phyloP scores from a whole-genome alignment of 768 basidiomycete genomes.

The Rhodotorula graminis region DNA sequence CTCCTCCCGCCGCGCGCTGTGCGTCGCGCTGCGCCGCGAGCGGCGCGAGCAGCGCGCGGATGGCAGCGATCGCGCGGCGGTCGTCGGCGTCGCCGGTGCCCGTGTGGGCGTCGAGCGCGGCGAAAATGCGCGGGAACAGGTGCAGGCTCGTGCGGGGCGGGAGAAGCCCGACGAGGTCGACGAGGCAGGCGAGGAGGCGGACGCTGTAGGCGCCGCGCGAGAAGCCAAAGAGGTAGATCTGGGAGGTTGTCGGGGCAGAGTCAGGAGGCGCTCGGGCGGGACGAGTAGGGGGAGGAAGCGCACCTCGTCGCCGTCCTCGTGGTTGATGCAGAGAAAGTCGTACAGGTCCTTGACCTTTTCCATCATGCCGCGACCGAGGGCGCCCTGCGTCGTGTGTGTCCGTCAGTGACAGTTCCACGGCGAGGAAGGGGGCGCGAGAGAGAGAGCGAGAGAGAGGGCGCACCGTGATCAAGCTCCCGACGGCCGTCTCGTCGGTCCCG shows the following conservation, averaged over 20 bases:
- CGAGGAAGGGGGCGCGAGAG: neutral
- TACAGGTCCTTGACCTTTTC: slow-evolving; percentile 16
- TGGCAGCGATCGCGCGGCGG: neutral
- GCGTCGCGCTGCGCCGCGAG: neutral
- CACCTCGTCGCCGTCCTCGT: slow-evolving; percentile 24
- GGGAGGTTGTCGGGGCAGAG: neutral
- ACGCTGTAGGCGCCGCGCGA: slow-evolving; percentile 41
- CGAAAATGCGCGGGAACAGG: slow-evolving; percentile 28
- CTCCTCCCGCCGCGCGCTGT: neutral
- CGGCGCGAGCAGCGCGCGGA: slow-evolving; percentile 2
- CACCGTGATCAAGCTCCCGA: slow-evolving; percentile 15
- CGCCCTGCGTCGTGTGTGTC: neutral
- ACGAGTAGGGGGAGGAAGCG: neutral
- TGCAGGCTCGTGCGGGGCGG: neutral
- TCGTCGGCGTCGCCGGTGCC: neutral
- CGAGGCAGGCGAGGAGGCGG: slow-evolving; percentile 34
- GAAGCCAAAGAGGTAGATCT: slow-evolving; percentile 40
- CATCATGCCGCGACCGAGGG: slow-evolving; percentile 19
- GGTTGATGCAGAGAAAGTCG: slow-evolving; percentile 18
- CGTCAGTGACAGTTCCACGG: too few species aligned
- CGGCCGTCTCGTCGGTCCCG: slow-evolving; percentile 10
- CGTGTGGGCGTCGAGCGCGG: slow-evolving; percentile 14
- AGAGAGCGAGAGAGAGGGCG: neutral
- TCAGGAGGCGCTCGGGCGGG: neutral
- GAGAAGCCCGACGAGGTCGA: slow-evolving; percentile 29